Base-by-base conservation (phyloP, 2,329 filamentous ascomycete species). In the Rutstroemia sp. region DNA sequence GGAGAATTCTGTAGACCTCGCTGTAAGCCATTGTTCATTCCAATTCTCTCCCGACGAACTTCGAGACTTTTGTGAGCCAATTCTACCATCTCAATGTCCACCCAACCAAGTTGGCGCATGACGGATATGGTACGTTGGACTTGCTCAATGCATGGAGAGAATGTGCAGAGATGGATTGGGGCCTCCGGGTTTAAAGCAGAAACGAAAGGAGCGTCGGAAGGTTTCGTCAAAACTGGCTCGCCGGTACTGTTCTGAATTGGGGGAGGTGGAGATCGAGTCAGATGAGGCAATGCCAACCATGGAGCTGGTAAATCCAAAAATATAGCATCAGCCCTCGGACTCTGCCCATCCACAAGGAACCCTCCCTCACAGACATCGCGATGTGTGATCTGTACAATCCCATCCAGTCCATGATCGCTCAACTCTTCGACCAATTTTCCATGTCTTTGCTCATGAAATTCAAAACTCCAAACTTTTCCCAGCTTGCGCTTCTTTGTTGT, bases 111-210 rank as follows among this genome's bases (percentile, higher is more conserved):
- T 39, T 84, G 81, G 54, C 92, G 86, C 71, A 99, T 79, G 12
- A 83, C 82, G 10, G 88, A 86, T 54, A 96, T 85, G 0, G 94
- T 97, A 56, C 85, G 83, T 53, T 88, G 90, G 21, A 95, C 92
- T 74, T 99, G 94, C 73, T 99, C 94, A 62, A 99, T 95, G 72
- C 94, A 99, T 0, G 94, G 94, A 1, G 88, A 95, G 73, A 99
- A 99, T 0, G 91, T 95, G 75, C 94, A 99, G 54, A 99, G 80
- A 67, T 94, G 80, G 1, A 86, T 82, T 5, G 87, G 80, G 44
- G 81, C 79, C n/a, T 79, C 78, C 0, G 89, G 84, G 63, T 94
- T 86, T 10, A 97, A 77, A 0, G 82, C 78, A 0, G 82, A 85
- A 16, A 78, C 68, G 74, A 79, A 84, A 44, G 73, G 71, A 37